These are phyloP conservation scores for Yamadazyma spencermartinsiae DNA, from an alignment of 1,139 yeast genomes.

Conservation along the genomic window DNA sequence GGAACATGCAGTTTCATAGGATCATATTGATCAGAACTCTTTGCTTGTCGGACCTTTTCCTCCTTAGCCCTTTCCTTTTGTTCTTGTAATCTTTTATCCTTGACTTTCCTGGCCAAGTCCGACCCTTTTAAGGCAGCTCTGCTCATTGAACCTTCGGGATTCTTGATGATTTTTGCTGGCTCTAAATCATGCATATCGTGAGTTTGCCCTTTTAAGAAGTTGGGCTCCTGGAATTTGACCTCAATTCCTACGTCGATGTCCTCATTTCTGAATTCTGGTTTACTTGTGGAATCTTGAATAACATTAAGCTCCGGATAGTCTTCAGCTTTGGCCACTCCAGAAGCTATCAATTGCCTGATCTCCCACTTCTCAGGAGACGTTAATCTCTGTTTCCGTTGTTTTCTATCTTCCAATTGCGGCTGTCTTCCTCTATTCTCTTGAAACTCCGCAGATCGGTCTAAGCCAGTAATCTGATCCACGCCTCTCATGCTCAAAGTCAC, in stretches of 20 bases:
- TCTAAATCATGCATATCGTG: slow-evolving; percentile 30
- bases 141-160: slow-evolving; percentile 78
- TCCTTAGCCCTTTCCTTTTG: slow-evolving; percentile 46
- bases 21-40: slow-evolving; percentile 35
- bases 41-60: slow-evolving; percentile 25
- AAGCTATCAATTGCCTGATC: slow-evolving; percentile 73
- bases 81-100: slow-evolving; percentile 56
- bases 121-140: slow-evolving; percentile 83
- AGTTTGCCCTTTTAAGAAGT: slow-evolving; percentile 63
- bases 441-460: slow-evolving; percentile 30
- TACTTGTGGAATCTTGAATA: slow-evolving; percentile 29
- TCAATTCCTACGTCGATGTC: slow-evolving; percentile 74
- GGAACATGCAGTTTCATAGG: slow-evolving; percentile 28
- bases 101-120: slow-evolving; percentile 59
- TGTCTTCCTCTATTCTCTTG: slow-evolving; percentile 4
- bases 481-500: slow-evolving; percentile 70
- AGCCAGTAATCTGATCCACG: slow-evolving; percentile 73
- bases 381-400: slow-evolving; percentile 43
- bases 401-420: background rate
- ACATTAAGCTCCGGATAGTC: slow-evolving; percentile 66
- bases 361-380: slow-evolving; percentile 95
- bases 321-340: slow-evolving; percentile 69
- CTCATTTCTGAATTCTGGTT: background rate
- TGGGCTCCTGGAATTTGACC: slow-evolving; percentile 66
- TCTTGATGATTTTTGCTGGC: slow-evolving; percentile 59